Conservation (phyloP, 768 basidiomycete genomes). For the Podaxis sp. region DNA sequence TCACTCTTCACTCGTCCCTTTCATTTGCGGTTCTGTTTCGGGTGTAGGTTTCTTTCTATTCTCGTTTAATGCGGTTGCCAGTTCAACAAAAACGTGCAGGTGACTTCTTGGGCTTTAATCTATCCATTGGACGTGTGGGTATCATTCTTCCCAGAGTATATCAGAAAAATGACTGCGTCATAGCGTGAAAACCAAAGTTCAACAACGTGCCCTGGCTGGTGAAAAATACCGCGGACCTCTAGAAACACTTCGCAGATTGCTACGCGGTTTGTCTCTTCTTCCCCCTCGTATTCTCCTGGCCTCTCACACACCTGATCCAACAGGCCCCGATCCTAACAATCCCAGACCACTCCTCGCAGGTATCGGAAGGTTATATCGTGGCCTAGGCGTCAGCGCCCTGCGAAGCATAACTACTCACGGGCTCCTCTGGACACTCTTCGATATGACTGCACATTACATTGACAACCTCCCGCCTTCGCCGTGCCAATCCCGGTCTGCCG, state of each 20-base stretch:
- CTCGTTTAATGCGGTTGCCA: slow-evolving; percentile 33
- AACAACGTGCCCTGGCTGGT: slow-evolving; percentile 86
- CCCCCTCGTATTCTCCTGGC: neutral
- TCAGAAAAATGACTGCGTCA: slow-evolving; percentile 8
- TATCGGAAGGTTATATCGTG: slow-evolving; percentile 84
- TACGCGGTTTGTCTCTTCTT: slow-evolving; percentile 57
- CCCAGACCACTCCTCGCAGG: slow-evolving; percentile 79
- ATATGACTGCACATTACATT: slow-evolving; percentile 73
- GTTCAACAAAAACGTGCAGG: slow-evolving; percentile 34
- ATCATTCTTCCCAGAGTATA: slow-evolving; percentile 1
- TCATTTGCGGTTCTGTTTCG: slow-evolving; percentile 86
- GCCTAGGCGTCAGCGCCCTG: slow-evolving; percentile 89
- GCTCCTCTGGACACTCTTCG: slow-evolving; percentile 91
- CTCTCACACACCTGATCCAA: slow-evolving; percentile 1
- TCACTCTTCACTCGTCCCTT: slow-evolving; percentile 76
- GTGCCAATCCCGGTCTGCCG: neutral
- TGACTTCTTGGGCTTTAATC: slow-evolving; percentile 84
- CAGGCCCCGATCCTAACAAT: slow-evolving; percentile 76
- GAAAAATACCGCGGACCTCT: slow-evolving; percentile 65
- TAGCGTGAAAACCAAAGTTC: slow-evolving; percentile 94
- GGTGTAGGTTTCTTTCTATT: slow-evolving; percentile 50
- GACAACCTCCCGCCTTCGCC: slow-evolving; percentile 38
- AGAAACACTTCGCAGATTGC: slow-evolving; percentile 74
- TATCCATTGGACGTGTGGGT: slow-evolving; percentile 93
- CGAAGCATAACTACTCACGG: slow-evolving; percentile 94